Base-by-base conservation (phyloP, 192 early-diverging fungal genomes). In the Glomus cerebriforme region DNA sequence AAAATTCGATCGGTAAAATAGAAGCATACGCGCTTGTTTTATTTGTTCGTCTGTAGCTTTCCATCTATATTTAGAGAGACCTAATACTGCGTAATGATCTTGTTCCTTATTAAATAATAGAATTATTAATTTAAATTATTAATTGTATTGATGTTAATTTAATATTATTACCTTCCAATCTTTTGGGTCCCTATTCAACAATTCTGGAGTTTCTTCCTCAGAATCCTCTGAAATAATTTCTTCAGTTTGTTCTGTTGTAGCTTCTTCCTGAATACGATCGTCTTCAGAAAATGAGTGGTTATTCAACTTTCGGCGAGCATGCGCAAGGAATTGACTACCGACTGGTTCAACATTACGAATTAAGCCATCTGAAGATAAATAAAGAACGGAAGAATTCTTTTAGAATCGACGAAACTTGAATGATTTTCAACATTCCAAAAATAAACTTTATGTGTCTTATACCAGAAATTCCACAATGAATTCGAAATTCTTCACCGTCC, bases 1-100 rank as follows among this genome's bases (percentile, higher is more conserved):
- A 45, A 78, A 26, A 27, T 19, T 15, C 12, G 32, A 54, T 27
- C 7, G 22, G 6, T 27, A 31, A 26, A 67, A 31, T 24, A 32
- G 24, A 27, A 12, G 22, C 65, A 3, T 78, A 78, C 77, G 80
- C 29, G 95, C 93, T 75, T 89, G 89, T 89, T 96, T 95, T 83
- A 99, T 95, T 80, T 99, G 94, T 47, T 97, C 97, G 62, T 96
- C 92, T 17, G 90, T 96, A 67, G 97, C 98, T 59, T 85, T 87
- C 85, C 91, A 97, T 63, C 98, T 90, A 80, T 94, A 88, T 82
- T 92, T 92, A 26, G 95, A 92, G 78, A 99, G 87, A 39, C 98
- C 98, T 29, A 99, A 87, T 59, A 99, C 91, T 31, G 93, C 95
- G 85, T 99, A 99, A 87, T 98, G 95, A 83, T 99, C 98, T 87